Conservation (phyloP, 441 rosid species). For the Erodium chrysanthum region DNA sequence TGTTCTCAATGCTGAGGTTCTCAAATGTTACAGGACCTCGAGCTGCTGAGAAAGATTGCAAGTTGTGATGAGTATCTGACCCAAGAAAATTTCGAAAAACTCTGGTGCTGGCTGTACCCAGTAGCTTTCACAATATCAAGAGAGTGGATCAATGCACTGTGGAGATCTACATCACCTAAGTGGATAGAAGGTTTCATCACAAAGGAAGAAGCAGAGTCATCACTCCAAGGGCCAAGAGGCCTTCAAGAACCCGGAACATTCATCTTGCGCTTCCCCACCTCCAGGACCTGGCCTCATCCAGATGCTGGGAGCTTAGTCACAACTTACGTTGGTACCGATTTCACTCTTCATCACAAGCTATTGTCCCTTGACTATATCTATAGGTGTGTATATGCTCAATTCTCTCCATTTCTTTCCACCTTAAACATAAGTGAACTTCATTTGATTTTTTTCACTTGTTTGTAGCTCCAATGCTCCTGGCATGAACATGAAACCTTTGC, state of each 20-base stretch:
- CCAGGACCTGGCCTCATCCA: conserved; percentile 96
- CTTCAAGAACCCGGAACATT: conserved; percentile 81
- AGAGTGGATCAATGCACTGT: conserved; percentile 41
- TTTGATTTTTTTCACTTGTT: no score
- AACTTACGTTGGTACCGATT: conserved; percentile 59
- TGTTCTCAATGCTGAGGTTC: background rate
- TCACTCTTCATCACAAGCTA: conserved; percentile 44
- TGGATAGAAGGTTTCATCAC: conserved; percentile 88
- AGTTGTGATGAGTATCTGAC: conserved; percentile 61
- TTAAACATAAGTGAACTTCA: no score
- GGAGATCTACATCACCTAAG: conserved; percentile 54
- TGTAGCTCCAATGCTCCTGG: no score
- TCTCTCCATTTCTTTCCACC: background rate
- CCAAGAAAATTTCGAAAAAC: conserved; percentile 73
- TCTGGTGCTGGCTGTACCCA: conserved; percentile 92
- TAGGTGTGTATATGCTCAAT: conserved; percentile 27
- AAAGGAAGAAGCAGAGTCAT: conserved; percentile 81
- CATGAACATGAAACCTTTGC: no score
- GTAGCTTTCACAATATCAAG: conserved; percentile 55
- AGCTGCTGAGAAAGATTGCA: conserved; percentile 50
- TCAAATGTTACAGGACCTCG: conserved; percentile 45
- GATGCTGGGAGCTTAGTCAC: conserved; percentile 79
- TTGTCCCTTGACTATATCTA: conserved; percentile 43
- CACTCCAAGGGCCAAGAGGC: conserved; percentile 57
- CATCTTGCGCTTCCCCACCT: conserved; percentile 64